Conservation (phyloP, 2,329 filamentous ascomycete species). For the Nemania sp. region DNA sequence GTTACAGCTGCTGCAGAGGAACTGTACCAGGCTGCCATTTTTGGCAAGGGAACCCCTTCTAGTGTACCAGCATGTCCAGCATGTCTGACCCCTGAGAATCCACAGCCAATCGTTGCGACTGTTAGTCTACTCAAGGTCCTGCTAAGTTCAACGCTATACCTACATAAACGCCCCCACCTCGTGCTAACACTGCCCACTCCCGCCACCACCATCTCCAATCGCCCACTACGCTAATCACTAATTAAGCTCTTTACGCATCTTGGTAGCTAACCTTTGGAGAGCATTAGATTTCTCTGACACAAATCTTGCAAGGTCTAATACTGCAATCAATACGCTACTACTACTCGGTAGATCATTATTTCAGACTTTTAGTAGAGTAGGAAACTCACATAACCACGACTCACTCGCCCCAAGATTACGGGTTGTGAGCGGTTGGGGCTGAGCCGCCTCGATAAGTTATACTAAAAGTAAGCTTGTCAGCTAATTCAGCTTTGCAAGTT, state of each 20-base stretch:
- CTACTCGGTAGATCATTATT: no score
- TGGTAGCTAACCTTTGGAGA: neutral
- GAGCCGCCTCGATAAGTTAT: neutral
- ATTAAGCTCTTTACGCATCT: neutral
- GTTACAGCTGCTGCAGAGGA: slow-evolving; percentile 33
- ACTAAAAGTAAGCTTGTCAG: slow-evolving; percentile 16
- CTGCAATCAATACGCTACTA: no score
- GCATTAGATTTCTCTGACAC: neutral
- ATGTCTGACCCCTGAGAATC: slow-evolving; percentile 33
- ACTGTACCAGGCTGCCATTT: slow-evolving; percentile 22
- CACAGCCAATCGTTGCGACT: slow-evolving; percentile 27
- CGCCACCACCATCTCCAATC: slow-evolving; percentile 11
- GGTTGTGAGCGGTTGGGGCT: slow-evolving; percentile 11
- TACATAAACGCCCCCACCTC: neutral
- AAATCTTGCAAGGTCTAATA: neutral
- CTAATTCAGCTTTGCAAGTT: slow-evolving; percentile 22
- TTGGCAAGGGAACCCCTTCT: slow-evolving; percentile 22
- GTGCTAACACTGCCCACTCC: slow-evolving; percentile 20
- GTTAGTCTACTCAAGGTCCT: neutral
- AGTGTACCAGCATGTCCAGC: slow-evolving; percentile 1
- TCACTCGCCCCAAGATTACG: no score
- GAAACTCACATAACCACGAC: no score
- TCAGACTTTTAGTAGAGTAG: neutral
- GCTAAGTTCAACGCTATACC: neutral
- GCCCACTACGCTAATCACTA: slow-evolving; percentile 6